Base-by-base conservation (phyloP, 345 rosid species). In the Salix suchowensis region DNA sequence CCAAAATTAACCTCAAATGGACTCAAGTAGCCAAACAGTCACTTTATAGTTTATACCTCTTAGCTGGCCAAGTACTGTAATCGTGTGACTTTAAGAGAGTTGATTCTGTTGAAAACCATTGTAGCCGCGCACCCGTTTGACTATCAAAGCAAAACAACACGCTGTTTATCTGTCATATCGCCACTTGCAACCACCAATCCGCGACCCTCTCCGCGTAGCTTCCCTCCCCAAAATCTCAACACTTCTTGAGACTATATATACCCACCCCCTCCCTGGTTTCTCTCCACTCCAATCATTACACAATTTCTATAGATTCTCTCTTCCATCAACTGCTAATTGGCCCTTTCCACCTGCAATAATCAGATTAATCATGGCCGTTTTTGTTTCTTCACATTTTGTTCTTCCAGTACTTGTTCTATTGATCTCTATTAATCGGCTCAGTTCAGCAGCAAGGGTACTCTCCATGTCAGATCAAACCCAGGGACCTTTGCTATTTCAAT, bases 41-140 rank as follows among this genome's bases (percentile, higher is more conserved):
- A 34, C 36, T 34, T 34, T 3, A 2, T 21, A n/a, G n/a, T n/a
- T n/a, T n/a, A n/a, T n/a, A n/a, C 66, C 4, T 67, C 60, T 54
- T 75, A 75, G 78, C 78, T 75, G 78, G 72, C 72, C 40, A 23
- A 24, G 52, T 16, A 12, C 78, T 36, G 72, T 55, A 37, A 24
- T 65, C 8, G 67, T 64, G 32, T 64, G 6, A 40, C 21, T 18
- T 16, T 42, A 42, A 1, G 8, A 1, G 8, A 18, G 13, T 32
- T 21, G 68, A 44, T 13, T 42, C n/a, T 32, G 74, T 71, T 71
- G n/a, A 64, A 6, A 70, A 24, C 65, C 19, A 36, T 4, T 34
- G 19, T 2, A 58, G 74, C 50, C 70, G 24, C 62, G 60, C 68
- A 2, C 16, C 0, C 34, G 4, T 60, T 24, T 21, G n/a, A 15